Conservation (phyloP, 2,329 filamentous ascomycete genomes). For the Fusarium musae region DNA sequence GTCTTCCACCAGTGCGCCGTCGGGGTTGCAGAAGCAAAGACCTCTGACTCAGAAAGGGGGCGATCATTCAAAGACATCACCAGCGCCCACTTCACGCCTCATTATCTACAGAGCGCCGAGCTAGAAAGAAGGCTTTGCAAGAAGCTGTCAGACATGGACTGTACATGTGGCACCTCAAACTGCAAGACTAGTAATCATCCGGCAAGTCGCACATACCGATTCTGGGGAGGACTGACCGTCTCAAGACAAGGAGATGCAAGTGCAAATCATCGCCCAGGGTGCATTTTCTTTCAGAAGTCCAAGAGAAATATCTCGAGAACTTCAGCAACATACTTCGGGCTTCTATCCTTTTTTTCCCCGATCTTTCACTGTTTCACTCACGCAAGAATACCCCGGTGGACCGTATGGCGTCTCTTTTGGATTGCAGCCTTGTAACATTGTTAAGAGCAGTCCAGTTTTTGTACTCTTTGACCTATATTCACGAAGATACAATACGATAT, state of each 20-base stretch:
- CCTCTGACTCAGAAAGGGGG: neutral
- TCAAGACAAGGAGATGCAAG: neutral
- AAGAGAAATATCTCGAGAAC: fast-evolving
- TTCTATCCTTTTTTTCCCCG: fast-evolving
- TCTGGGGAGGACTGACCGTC: fast-evolving
- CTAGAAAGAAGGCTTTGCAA: fast-evolving
- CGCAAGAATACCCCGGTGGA: fast-evolving
- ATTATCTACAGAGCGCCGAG: fast-evolving
- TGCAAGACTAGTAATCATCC: fast-evolving
- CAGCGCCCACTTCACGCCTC: fast-evolving
- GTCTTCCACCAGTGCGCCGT: fast-evolving
- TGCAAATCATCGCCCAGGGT: neutral
- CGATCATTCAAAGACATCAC: fast-evolving
- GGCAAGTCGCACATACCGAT: neutral
- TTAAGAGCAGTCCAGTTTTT: neutral
- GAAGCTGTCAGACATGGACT: fast-evolving
- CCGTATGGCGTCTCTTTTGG: fast-evolving
- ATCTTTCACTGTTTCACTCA: fast-evolving
- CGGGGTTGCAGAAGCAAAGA: too few species aligned
- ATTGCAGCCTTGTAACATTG: fast-evolving
- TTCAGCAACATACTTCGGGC: fast-evolving
- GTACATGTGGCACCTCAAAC: fast-evolving
- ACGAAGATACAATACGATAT: too few species aligned
- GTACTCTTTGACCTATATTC: too few species aligned
- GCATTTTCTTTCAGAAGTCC: fast-evolving